These are phyloP conservation scores for Cryptococcus sp. DNA, from an alignment of 1,284 basidiomycete species.

Conservation along the genomic window DNA sequence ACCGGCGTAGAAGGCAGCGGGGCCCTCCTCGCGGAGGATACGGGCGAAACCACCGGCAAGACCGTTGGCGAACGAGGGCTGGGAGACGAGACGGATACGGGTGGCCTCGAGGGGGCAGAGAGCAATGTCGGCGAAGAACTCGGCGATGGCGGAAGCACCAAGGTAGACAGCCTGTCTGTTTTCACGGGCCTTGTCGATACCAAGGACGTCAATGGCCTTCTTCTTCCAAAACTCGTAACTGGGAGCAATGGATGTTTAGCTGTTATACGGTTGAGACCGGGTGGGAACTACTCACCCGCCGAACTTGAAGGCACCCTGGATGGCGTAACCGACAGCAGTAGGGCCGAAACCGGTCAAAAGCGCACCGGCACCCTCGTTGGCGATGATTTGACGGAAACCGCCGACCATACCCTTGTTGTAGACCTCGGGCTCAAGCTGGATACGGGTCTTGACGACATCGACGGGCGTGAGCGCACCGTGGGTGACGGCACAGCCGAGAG, in stretches of 20 bases:
- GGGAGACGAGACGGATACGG: conserved; percentile 62
- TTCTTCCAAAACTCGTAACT: conserved; percentile 94
- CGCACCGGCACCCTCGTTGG: conserved; percentile 79
- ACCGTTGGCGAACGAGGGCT: conserved; percentile 59
- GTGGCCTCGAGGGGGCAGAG: conserved; percentile 60
- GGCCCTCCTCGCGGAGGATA: conserved; percentile 59
- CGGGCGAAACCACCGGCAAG: conserved; percentile 59
- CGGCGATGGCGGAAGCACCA: conserved; percentile 87
- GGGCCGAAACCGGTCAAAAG: conserved; percentile 94
- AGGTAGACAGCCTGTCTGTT: conserved; percentile 96
- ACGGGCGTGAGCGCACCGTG: conserved; percentile 92
- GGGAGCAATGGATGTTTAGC: neutral
- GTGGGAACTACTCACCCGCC: conserved; percentile 61
- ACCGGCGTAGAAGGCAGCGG: conserved; percentile 59
- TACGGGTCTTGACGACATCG: conserved; percentile 96
- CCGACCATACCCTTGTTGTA: conserved; percentile 70
- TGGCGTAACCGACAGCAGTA: conserved; percentile 87
- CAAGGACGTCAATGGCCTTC: conserved; percentile 78
- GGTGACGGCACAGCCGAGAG: conserved; percentile 87
- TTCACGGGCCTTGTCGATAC: conserved; percentile 76
- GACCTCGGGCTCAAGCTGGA: conserved; percentile 74
- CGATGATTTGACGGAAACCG: conserved; percentile 72
- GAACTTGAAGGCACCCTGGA: conserved; percentile 97
- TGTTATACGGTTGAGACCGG: neutral
- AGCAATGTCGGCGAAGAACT: conserved; percentile 88